These are phyloP conservation scores for Aspergillus hortae DNA, from an alignment of 2,329 filamentous ascomycete species.

Conservation along the genomic window DNA sequence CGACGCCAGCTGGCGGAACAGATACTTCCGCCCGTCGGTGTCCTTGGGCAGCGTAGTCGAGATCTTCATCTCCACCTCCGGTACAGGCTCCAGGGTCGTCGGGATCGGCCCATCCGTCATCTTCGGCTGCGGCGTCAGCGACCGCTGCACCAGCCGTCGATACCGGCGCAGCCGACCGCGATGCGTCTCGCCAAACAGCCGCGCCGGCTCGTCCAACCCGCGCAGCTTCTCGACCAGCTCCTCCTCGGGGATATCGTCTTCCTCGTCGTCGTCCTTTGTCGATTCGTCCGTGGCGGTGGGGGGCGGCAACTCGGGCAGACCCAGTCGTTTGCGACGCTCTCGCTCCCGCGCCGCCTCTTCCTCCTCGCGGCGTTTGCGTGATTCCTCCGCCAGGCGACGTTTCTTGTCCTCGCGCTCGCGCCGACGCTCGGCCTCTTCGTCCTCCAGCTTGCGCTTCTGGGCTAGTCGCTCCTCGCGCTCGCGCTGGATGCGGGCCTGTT, in stretches of 20 bases:
- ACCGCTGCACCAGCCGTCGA: conserved; percentile 54
- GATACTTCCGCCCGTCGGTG: conserved; percentile 61
- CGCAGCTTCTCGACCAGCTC: conserved; percentile 67
- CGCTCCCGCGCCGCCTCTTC: conserved; percentile 71
- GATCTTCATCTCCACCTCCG: conserved; percentile 87
- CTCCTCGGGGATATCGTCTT: conserved; percentile 63
- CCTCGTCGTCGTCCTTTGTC: conserved; percentile 29
- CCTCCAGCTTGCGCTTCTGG: conserved; percentile 84
- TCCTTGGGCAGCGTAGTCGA: conserved; percentile 61
- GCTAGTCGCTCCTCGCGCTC: conserved; percentile 66
- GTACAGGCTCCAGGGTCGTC: conserved; percentile 73
- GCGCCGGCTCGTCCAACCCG: conserved; percentile 66
- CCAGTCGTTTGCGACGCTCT: conserved; percentile 69
- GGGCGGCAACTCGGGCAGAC: conserved; percentile 67
- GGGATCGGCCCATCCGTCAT: conserved; percentile 77
- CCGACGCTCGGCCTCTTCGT: conserved; percentile 71
- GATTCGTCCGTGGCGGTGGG: conserved; percentile 9
- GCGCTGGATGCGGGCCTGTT: conserved; percentile 70
- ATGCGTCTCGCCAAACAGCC: conserved; percentile 79
- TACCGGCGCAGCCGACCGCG: conserved; percentile 67
- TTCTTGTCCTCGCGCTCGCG: conserved; percentile 77
- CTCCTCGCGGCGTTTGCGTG: conserved; percentile 64
- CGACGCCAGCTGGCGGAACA: conserved; percentile 84
- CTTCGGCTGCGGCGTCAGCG: conserved; percentile 32
- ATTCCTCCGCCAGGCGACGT: conserved; percentile 75